Base-by-base conservation (phyloP, 2,329 filamentous ascomycete genomes). In the Aspergillus brasiliensis region DNA sequence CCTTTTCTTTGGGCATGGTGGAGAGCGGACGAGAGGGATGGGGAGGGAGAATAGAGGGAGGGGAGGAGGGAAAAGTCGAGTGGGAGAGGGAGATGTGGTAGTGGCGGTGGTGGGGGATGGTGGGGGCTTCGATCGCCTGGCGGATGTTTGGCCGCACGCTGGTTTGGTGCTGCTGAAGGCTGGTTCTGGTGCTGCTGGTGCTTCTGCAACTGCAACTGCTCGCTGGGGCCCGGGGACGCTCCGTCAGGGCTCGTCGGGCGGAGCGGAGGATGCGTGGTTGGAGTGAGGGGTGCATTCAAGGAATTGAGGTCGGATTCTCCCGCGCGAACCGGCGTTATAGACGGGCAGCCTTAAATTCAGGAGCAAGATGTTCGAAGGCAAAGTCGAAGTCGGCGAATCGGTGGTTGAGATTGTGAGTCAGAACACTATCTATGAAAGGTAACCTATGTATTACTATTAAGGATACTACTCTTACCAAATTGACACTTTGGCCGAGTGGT, bases 211-310 rank as follows among this genome's bases (percentile, higher is more conserved):
- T 52, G 51, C 51, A 10, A 27, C 11, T 34, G 31, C 31, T 34
- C 31, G 25, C 19, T 44, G n/a, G 13, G 15, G 23, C 34, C 51
- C 15, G 19, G 17, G 19, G 23, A 31, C 21, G 11, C 38, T 59
- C 65, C 47, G 60, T 62, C 66, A 74, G 63, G 64, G 73, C 65
- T 72, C 68, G 40, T 69, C 63, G 69, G 63, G 65, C 62, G 59
- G 68, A 67, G 68, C 68, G 68, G 55, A 67, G 57, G 59, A 68
- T 63, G 54, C 62, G 62, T 63, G 68, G 51, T 44, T 44, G 48
- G 21, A 59, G 49, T 59, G 65, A 55, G 63, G 58, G 66, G 70
- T 67, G 69, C 73, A 75, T 75, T 67, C 68, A 74, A 65, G 27
- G n/a, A 28, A 28, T 17, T 17, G 46, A 17, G 1, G 13, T 49